Conservation (phyloP, 495 filamentous ascomycete genomes). For the Talaromyces ruber region DNA sequence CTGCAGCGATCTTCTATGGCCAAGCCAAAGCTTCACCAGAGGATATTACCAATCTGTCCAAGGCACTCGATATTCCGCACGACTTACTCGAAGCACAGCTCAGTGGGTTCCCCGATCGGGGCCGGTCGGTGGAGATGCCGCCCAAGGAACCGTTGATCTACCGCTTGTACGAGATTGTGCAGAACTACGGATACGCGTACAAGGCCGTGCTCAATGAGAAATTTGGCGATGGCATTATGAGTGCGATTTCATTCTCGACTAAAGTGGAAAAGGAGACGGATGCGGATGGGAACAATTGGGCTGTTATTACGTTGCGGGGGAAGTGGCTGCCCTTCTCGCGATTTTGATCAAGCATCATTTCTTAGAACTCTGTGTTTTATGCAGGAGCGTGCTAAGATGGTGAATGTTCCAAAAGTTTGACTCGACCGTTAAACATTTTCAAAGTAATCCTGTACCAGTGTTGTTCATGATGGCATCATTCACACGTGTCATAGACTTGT, state of each 20-base stretch:
- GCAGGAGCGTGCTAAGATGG: no score
- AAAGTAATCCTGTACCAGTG: no score
- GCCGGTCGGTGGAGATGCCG: conserved; percentile 82
- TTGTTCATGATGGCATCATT: no score
- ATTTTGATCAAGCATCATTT: no score
- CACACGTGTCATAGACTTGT: no score
- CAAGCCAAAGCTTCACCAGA: conserved; percentile 72
- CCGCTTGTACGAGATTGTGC: conserved; percentile 89
- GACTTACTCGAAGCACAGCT: conserved; percentile 52
- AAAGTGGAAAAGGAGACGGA: conserved; percentile 96
- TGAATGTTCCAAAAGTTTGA: no score
- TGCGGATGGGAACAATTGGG: conserved; percentile 72
- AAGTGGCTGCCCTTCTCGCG: conserved; percentile 82
- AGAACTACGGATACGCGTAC: conserved; percentile 96
- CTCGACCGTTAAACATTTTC: no score
- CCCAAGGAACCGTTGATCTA: conserved; percentile 93
- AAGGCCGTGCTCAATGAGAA: conserved; percentile 98
- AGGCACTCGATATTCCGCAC: conserved; percentile 55
- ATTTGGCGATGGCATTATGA: conserved; percentile 99
- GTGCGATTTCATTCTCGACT: conserved; percentile 85
- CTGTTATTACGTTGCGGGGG: conserved; percentile 80
- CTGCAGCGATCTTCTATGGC: conserved; percentile 92
- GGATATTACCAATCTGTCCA: conserved; percentile 66
- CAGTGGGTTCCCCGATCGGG: conserved; percentile 71
- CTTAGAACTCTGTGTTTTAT: no score